Base-by-base conservation (phyloP, 495 filamentous ascomycete species). In the Penicillium taxi region DNA sequence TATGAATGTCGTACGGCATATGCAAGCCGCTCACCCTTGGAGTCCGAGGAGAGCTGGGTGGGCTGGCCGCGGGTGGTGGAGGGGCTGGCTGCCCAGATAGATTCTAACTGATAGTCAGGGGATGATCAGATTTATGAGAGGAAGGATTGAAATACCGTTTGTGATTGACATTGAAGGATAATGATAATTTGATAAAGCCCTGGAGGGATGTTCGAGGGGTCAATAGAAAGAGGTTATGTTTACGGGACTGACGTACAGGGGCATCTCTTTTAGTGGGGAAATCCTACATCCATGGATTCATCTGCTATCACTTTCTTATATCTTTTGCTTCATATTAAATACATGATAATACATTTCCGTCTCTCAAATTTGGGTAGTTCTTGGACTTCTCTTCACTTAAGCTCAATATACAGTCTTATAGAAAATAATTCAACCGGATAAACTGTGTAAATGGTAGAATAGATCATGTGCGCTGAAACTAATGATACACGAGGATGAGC, bases 11-110 rank as follows among this genome's bases (percentile, higher is more conserved):
- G 61, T 76, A 95, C 89, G 32, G 91, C 86, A 56, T 96, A 98
- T 33, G 87, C 84, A 58, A 98, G 79, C 39, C 86, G 78, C 66
- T 96, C 83, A 38, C 93, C 91, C 59, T 94, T 94, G 19, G 82
- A 61, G 58, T 98, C 93, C 15, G 80, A 77, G 20, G 88, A 90
- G 32, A 98, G 78, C 52, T 86, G 84, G 11, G 91, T 96, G 41
- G 90, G 84, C 46, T 86, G 80, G 34, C 88, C 88, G 44, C 91
- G 81, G 39, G 74, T 80, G 11, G 90, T 96, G 32, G 78, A 78
- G 41, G 91, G 91, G 48, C 73, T 72, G n/a, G 82, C 67, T 14
- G 82, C 82, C 74, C 80, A 84, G 37, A 82, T 80, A 17, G 77
- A 69, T 44, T 81, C 81, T 86, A 45, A 5, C 19, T 20, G 20